phyloP scores from a whole-genome alignment of 2,329 filamentous ascomycete genomes.

The Tympanopsis confertula region DNA sequence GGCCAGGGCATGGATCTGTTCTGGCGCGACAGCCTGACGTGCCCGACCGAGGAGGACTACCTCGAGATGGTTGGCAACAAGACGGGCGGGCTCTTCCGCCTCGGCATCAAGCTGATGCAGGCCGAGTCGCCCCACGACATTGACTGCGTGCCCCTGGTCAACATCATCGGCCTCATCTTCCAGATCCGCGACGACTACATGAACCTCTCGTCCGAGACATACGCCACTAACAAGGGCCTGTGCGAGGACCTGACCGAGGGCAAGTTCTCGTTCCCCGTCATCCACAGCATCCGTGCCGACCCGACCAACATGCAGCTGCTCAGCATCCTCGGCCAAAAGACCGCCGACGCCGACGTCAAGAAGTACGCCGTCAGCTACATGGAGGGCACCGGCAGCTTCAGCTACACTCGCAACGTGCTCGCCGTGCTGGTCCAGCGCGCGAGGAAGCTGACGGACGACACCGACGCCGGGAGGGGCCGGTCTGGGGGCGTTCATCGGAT shows the following conservation, averaged over 20 bases:
- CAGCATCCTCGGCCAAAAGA: conserved; percentile 55
- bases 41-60: conserved; percentile 78
- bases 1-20: conserved; percentile 87
- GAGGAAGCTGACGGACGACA: conserved; percentile 22
- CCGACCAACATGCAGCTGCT: conserved; percentile 42
- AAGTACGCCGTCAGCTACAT: conserved; percentile 53
- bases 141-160: conserved; percentile 75
- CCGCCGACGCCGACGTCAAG: conserved; percentile 52
- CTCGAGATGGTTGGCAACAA: conserved; percentile 92
- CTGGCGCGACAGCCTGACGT: conserved; percentile 77
- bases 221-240: conserved; percentile 80
- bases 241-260: conserved; percentile 94
- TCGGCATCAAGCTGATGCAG: conserved; percentile 82
- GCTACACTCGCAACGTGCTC: conserved; percentile 37
- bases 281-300: conserved; percentile 74
- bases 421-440: conserved; percentile 25
- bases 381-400: conserved; percentile 52
- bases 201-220: conserved; percentile 66
- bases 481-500: conserved; percentile 51
- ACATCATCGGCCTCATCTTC: conserved; percentile 74
- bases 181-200: conserved; percentile 91
- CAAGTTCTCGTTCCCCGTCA: conserved; percentile 92
- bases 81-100: conserved; percentile 74
- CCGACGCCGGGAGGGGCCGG: conserved; percentile 36
- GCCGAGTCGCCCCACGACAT: conserved; percentile 46